Conservation (phyloP, 2,329 filamentous ascomycete species). For the Tolypocladium paradoxum region DNA sequence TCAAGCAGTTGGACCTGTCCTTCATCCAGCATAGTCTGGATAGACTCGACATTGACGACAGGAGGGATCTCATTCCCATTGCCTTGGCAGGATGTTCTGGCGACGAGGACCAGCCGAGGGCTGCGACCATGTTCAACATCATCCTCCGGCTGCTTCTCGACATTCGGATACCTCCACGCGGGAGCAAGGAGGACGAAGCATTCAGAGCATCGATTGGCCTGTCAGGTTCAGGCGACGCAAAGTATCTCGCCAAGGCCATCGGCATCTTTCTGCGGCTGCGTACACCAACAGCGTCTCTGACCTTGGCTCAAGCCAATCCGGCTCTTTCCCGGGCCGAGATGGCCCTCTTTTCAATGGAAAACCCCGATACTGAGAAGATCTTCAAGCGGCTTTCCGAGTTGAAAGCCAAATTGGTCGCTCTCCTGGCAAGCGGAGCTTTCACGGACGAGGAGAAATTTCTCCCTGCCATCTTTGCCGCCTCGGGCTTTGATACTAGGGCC, state of each 20-base stretch:
- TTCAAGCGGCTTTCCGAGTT: conserved; percentile 27
- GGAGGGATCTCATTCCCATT: conserved; percentile 60
- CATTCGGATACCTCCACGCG: conserved; percentile 61
- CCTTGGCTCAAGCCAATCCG: conserved; percentile 21
- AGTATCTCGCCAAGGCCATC: conserved; percentile 64
- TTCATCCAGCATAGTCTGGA: conserved; percentile 75
- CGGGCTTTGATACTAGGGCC: conserved; percentile 71
- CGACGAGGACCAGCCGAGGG: conserved; percentile 19
- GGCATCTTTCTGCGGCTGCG: conserved; percentile 55
- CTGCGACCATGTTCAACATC: conserved; percentile 66
- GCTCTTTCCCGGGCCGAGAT: conserved; percentile 19
- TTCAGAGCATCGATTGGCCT: conserved; percentile 59
- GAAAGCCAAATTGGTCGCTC: conserved; percentile 50
- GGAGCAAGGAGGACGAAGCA: conserved; percentile 64
- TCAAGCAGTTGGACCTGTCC: conserved; percentile 79
- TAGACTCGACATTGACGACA: conserved; percentile 43
- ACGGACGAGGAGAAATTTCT: conserved; percentile 73
- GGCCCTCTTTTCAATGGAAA: conserved; percentile 18
- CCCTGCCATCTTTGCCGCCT: conserved; percentile 71
- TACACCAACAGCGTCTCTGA: conserved; percentile 17
- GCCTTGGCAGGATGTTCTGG: conserved; percentile 20
- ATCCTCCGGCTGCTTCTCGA: conserved; percentile 66
- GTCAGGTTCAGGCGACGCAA: conserved; percentile 54
- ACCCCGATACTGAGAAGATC: conserved; percentile 53
- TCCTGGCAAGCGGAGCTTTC: conserved; percentile 80